Percentiles rank a stretch among this genome's conserved stretches.
Conservation (phyloP, 2,329 filamentous ascomycete genomes). For the Stachybotrys elegans region DNA sequence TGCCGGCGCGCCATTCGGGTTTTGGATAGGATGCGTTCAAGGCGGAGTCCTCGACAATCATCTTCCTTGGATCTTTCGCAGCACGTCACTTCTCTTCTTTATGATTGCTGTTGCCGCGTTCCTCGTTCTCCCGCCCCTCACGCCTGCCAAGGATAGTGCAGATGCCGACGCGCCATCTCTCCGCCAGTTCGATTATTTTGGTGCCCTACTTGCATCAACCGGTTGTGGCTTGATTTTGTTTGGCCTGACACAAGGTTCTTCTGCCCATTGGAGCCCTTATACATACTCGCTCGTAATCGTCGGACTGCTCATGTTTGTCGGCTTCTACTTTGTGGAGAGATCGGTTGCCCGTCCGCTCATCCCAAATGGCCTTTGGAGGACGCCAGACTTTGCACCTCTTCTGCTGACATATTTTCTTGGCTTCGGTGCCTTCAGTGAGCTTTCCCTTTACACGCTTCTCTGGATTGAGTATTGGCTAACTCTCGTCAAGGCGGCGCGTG, state of each 20-base stretch:
- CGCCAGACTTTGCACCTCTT: not conserved
- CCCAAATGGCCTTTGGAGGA: conserved; percentile 33
- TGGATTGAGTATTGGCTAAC: not conserved
- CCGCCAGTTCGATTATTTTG: conserved; percentile 1
- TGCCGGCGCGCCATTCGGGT: conserved; percentile 25
- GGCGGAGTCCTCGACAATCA: conserved; percentile 22
- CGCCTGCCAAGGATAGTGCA: conserved; percentile 5
- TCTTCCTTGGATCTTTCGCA: conserved; percentile 28
- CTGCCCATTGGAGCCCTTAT: conserved; percentile 52
- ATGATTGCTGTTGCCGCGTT: conserved; percentile 12
- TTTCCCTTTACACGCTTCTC: not conserved
- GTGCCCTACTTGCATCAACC: conserved; percentile 36
- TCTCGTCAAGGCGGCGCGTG: conserved; percentile 16
- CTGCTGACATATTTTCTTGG: conserved; percentile 2
- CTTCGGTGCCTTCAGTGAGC: not conserved
- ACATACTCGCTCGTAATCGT: conserved; percentile 49
- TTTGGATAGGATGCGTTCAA: conserved; percentile 12
- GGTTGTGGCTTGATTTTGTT: conserved; percentile 24
- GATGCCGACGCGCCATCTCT: not conserved
- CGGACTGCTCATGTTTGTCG: conserved; percentile 42
- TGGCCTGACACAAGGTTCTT: conserved; percentile 56
- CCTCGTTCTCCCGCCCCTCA: conserved; percentile 9
- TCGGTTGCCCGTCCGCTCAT: conserved; percentile 44
- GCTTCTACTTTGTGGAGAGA: conserved; percentile 51
- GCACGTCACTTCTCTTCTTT: conserved; percentile 20